Base-by-base conservation (phyloP, 768 basidiomycete species). In the Suillus fuscotomentosus region DNA sequence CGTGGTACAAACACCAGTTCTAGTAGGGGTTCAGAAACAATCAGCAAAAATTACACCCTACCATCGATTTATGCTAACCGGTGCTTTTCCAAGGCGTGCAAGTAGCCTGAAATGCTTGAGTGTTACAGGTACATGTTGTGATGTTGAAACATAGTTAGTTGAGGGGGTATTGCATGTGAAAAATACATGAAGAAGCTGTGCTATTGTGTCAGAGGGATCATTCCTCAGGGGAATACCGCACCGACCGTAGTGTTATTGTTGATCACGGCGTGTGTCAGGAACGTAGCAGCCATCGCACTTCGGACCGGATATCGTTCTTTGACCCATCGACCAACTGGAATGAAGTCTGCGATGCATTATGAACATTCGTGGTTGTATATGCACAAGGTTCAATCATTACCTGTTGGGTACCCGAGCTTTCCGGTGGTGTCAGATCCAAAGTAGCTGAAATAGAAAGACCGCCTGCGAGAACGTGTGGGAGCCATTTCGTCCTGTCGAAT, bases 81-180 rank as follows among this genome's bases (percentile, higher is more conserved):
- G 85, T 36, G 81, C 76, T 65, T 81, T 81, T 22, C 89, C 90
- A 20, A 93, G 76, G 51, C 82, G 84, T 4, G 90, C 90, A 55
- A 93, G 80, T n/a, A 89, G 70, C 71, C 86, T 84, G 77, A 93
- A 93, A 70, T 91, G 90, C 70, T 90, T 87, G 60, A 93, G 76
- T 6, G 91, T 92, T 39, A 92, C 71, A 24, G 91, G 91, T 34
- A 92, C 88, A 51, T 79, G 84, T 8, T 67, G 64, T 34, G 67
- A 65, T 15, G 69, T 66, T 34, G 70, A 62, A 27, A 67, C 48
- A 45, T 71, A 69, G 56, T 66, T 68, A 38, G 67, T 65, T 22
- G 65, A 70, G n/a, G 73, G 66, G 6, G 71, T 71, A 48, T 57
- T 68, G 27, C 57, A 65, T 48, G 70, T 63, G 73, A 84, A 70